A percentile compares a stretch with the other conserved stretches of the same genome.
Conservation (phyloP, 2,329 filamentous ascomycete species). For the Colletotrichum somersetense region DNA sequence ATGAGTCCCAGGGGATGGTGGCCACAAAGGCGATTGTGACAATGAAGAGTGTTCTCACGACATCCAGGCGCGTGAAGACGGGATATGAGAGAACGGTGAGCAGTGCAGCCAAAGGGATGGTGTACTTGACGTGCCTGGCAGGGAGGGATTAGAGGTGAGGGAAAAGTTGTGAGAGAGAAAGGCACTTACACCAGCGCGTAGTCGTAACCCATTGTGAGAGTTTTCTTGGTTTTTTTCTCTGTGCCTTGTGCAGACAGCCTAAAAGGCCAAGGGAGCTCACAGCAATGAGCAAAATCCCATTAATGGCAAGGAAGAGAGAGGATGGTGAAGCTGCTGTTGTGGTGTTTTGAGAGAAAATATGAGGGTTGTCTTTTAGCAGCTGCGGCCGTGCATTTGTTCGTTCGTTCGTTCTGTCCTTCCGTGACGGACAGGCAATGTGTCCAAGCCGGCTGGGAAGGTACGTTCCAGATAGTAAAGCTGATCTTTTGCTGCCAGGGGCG, state of each 20-base stretch:
- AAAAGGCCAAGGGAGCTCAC: not conserved
- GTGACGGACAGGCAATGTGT: not conserved
- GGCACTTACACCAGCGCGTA: constrained; percentile 72
- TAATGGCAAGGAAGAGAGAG: not conserved
- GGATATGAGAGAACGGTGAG: constrained; percentile 72
- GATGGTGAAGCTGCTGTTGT: not conserved
- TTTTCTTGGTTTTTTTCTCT: not conserved
- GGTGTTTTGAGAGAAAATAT: not conserved
- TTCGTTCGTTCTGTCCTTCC: not conserved
- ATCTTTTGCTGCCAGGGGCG: constrained; percentile 2
- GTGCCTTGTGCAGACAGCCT: not conserved
- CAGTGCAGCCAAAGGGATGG: constrained; percentile 71
- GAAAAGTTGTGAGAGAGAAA: not conserved
- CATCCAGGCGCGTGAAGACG: constrained; percentile 71
- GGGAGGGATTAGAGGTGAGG: constrained; percentile 4
- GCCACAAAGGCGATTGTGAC: constrained; percentile 73
- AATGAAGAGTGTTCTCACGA: constrained; percentile 72
- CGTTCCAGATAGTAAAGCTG: not conserved
- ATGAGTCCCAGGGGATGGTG: constrained; percentile 83
- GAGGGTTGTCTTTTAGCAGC: not conserved
- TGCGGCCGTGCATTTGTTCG: not conserved
- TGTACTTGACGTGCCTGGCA: constrained; percentile 73
- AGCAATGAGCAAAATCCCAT: not conserved
- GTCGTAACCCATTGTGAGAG: constrained; percentile 66
- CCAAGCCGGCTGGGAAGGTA: not conserved